Percentiles rank a stretch among this genome's conserved stretches.
phyloP scores from a whole-genome alignment of 1,284 basidiomycete species.

The Fomitopsis palustris region DNA sequence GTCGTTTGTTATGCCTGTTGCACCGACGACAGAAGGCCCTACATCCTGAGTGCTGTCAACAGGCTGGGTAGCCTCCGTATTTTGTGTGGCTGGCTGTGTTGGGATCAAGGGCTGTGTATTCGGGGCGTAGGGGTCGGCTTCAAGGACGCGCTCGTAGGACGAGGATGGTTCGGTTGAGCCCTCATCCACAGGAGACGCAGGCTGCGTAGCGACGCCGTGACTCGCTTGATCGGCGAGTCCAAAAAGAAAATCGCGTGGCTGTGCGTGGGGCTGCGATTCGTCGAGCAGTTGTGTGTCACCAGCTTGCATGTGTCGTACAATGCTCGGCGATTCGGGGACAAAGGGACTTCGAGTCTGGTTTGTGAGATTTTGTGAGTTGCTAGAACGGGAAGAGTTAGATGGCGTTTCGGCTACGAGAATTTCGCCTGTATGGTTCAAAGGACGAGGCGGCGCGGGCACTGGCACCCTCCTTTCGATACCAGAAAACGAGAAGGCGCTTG shows the following conservation, averaged over 20 bases:
- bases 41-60: not conserved
- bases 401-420: conserved; percentile 18
- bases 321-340: not conserved
- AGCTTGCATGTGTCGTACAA: conserved; percentile 21
- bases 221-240: not conserved
- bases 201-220: not conserved
- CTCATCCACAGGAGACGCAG: conserved; percentile 8
- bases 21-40: not conserved
- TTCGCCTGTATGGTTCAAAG: conserved; percentile 1
- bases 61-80: not conserved
- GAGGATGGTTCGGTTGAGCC: conserved; percentile 17
- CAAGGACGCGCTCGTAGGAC: conserved; percentile 17
- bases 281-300: conserved; percentile 10
- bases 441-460: conserved; percentile 2
- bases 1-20: no score
- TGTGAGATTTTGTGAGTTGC: not conserved
- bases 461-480: not conserved
- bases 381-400: conserved; percentile 11
- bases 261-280: not conserved
- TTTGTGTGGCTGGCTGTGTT: conserved; percentile 4
- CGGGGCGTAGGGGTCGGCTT: conserved; percentile 3
- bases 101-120: conserved; percentile 1
- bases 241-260: conserved; percentile 1
- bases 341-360: not conserved
- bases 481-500: conserved; percentile 11